Base-by-base conservation (phyloP, 805 yeast genomes). In the Kodamaea jinghongensis region DNA sequence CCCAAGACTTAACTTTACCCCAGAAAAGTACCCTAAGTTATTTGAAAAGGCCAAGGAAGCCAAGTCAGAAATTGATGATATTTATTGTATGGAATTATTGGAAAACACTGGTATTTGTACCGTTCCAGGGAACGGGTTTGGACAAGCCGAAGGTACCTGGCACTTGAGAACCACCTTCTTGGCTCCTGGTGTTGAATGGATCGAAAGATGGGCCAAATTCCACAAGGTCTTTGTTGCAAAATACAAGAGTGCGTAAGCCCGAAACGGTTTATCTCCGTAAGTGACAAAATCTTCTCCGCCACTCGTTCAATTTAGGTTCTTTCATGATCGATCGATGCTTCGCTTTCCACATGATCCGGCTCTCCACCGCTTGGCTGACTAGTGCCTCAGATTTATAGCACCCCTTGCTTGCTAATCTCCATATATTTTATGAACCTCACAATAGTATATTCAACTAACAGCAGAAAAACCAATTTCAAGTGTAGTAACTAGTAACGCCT, bases 101-200 rank as follows among this genome's bases (percentile, higher is more conserved):
- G 91, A 91, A 48, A 62, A 67, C 34, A 89, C 99, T 5, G 99
- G 99, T 51, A 88, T 93, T 45, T 93, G 99, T 65, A 87, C 95
- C 31, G 95, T 93, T 46, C 98, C 99, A 22, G 99, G 99, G 29
- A 80, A 88, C 25, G 99, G 99, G 0, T 93, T 93, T 54, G 97
- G 98, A 23, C 99, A 93, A 66, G 83, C 73, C 34, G 81, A 81
- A 34, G 95, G 88, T 14, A 89, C 97, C 3, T 84, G 74, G 67
- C 99, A 93, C 59, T 75, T 93, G 53, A 82, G 99, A 73, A 93
- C 99, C 1, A 93, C 99, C 0, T 93, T 93, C 70, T 73, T 93
- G 55, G 95, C 99, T 10, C 97, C 98, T 11, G 98, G 97, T 31
- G 74, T 78, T 17, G 91, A 87, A 52, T 88, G 96, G 88, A 86